Evolutionary conservation across 805 yeast species (phyloP).

Genomic region (Lipomyces mesembrius): DNA sequence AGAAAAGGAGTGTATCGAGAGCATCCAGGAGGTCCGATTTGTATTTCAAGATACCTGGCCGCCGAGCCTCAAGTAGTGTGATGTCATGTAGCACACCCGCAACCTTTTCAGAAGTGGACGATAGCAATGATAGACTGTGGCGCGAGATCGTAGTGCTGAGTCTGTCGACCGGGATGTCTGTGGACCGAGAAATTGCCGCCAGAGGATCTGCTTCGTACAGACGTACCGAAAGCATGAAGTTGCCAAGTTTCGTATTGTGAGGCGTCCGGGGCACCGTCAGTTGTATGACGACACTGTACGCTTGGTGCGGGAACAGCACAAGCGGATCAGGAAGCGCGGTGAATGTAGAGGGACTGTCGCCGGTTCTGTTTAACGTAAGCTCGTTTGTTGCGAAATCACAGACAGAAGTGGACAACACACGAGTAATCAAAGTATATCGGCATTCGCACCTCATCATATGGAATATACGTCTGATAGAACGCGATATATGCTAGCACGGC

Average conservation of each 20-base stretch:
- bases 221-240: constrained; percentile 43
- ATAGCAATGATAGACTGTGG: constrained; percentile 20
- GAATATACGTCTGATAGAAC: constrained; percentile 30
- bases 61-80: constrained; percentile 21
- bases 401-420: constrained; percentile 10
- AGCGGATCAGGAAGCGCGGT: constrained; percentile 10
- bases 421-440: constrained; percentile 31
- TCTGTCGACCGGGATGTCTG: constrained; percentile 28
- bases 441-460: constrained; percentile 26
- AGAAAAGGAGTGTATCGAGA: constrained; percentile 40
- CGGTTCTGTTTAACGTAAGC: not conserved
- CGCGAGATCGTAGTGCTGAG: constrained; percentile 18
- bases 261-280: constrained; percentile 44
- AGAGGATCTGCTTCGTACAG: constrained; percentile 35
- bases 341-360: constrained; percentile 14
- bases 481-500: constrained; percentile 28
- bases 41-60: constrained; percentile 46
- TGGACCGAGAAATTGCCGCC: constrained; percentile 20
- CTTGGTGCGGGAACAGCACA: constrained; percentile 20
- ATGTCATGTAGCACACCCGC: constrained; percentile 17
- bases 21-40: constrained; percentile 41
- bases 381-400: not conserved
- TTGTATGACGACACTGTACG: constrained; percentile 41
- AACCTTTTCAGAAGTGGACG: constrained; percentile 14
- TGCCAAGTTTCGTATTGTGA: constrained; percentile 43